These are phyloP conservation scores for Aspergillus bridgeri DNA, from an alignment of 495 filamentous ascomycete species.

Conservation along the genomic window DNA sequence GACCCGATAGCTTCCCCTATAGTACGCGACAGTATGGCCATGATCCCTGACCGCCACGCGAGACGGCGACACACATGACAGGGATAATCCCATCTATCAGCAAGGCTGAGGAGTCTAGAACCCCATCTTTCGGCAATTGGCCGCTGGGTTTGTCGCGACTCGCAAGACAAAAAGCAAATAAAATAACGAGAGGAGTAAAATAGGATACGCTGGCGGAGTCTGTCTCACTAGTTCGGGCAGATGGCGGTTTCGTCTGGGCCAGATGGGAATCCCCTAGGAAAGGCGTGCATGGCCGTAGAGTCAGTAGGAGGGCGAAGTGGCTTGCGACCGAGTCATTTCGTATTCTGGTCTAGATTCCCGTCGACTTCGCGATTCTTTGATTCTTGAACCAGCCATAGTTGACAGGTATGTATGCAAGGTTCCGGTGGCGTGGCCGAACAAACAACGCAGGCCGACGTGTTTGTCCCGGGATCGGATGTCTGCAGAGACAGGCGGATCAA, in stretches of 20 bases:
- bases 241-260: background rate
- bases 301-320: conserved; percentile 9
- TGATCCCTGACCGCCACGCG: conserved; percentile 34
- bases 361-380: no score
- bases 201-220: background rate
- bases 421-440: background rate
- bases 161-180: background rate
- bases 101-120: conserved; percentile 10
- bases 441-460: background rate
- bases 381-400: no score
- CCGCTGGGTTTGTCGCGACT: no score
- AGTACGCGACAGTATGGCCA: conserved; percentile 4
- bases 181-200: background rate
- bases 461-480: background rate
- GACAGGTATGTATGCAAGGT: no score
- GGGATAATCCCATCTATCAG: conserved; percentile 9
- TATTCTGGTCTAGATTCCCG: background rate
- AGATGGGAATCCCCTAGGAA: no score
- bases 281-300: no score
- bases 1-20: no score
- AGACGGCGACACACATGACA: conserved; percentile 19
- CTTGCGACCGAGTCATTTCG: conserved; percentile 11
- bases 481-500: no score
- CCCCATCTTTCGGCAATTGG: background rate
- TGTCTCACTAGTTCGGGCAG: background rate